Evolutionary conservation across 1,284 basidiomycete genomes (phyloP), one percentile per base, ranked within the genome.

Genomic region (Moesziomyces sp.): DNA sequence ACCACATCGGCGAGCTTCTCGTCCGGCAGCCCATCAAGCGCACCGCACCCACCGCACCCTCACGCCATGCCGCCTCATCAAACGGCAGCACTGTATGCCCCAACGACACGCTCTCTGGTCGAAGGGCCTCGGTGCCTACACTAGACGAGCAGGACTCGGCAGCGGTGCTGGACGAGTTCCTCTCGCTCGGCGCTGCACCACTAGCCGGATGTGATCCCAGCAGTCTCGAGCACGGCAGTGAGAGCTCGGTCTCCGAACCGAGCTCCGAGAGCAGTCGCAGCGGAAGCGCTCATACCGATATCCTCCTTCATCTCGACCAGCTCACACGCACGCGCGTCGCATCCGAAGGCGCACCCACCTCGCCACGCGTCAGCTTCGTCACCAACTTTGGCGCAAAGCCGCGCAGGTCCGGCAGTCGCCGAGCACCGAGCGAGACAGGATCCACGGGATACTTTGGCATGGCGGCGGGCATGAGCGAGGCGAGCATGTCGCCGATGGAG

Each of bases 1-100:
- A 65, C 21, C 71, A 74, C 58, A 74, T 74, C 46, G 71, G 71
- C 47, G 61, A 74, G 53, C 62, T 74, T 8, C 71, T 74, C 55
- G 28, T 74, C 42, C 61, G 71, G 3, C 71, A 74, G 19, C 68
- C 68, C 13, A 45, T 52, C 49, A 60, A 54, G 42, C 58, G 35
- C 35, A 14, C 28, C 19, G 21, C 52, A 8, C 9, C 44, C 5
- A 26, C 24, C 24, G 26, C 26, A 28, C 26, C 26, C 4, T 3
- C 26, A 28, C 49, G 46, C 23, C 51, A 38, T 18, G 47, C 51
- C 11, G 34, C 52, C 5, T 64, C 67, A 5, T 69, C 67, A 10
- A 60, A 23, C 11, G 60, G 52, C 10, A 59, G 60, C 49, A 59
- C 60, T 10, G 42, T 69, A 3, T 43, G 53, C 28, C 19, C 40